phyloP scores from a whole-genome alignment of 768 basidiomycete genomes.

The Clitopilus passeckerianus region DNA sequence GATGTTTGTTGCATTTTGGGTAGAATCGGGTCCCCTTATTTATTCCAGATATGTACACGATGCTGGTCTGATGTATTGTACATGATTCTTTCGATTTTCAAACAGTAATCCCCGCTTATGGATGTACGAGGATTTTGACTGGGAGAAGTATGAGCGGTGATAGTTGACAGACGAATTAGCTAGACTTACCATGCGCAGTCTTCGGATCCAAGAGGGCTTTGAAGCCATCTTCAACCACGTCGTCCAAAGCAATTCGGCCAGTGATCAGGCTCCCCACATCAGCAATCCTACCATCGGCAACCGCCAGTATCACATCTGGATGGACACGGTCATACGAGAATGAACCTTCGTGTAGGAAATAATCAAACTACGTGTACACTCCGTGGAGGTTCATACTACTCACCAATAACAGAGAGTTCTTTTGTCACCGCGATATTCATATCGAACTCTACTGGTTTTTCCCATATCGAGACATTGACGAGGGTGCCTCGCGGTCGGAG shows the following conservation, averaged over 20 bases:
- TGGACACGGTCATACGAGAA: constrained; percentile 34
- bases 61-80: neutral
- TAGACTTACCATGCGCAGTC: constrained; percentile 31
- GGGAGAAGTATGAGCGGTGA: neutral
- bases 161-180: neutral
- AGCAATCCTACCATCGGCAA: constrained; percentile 31
- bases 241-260: constrained; percentile 31
- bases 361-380: no score
- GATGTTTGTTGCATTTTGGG: no score
- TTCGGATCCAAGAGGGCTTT: constrained; percentile 33
- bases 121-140: constrained; percentile 36
- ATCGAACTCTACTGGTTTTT: constrained; percentile 24
- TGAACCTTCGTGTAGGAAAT: constrained; percentile 18
- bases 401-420: constrained; percentile 35
- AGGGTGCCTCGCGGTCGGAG: constrained; percentile 33
- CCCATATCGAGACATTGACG: constrained; percentile 41
- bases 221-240: constrained; percentile 38
- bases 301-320: constrained; percentile 30
- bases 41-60: no score
- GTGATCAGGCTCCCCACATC: constrained; percentile 39
- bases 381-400: neutral
- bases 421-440: constrained; percentile 29
- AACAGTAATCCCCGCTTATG: constrained; percentile 3
- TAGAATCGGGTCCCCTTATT: no score
- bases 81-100: neutral